Evolutionary conservation across 768 basidiomycete genomes (phyloP).

Genomic region (Astraeus odoratus): DNA sequence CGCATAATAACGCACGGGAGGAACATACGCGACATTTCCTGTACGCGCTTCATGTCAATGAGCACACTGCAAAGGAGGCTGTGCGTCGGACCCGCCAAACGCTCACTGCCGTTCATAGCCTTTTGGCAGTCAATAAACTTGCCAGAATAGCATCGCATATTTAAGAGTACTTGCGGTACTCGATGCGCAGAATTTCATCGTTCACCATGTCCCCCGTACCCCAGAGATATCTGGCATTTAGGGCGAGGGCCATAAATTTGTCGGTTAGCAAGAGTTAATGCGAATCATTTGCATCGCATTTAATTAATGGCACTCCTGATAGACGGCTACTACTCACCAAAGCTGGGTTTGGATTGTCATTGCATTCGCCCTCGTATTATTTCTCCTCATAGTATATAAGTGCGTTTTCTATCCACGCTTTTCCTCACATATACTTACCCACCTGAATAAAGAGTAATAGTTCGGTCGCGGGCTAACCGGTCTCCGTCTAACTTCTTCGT

Average conservation of each 20-base stretch:
- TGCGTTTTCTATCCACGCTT: neutral
- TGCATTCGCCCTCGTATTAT: too few relatives aligned
- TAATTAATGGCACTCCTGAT: too few relatives aligned
- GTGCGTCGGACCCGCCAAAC: too few relatives aligned
- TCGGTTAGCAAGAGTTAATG: neutral
- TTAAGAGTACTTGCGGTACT: neutral
- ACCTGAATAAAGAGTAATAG: neutral
- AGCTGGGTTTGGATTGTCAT: too few relatives aligned
- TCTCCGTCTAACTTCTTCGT: neutral
- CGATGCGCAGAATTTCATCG: neutral
- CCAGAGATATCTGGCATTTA: neutral
- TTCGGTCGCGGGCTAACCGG: neutral
- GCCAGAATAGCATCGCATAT: too few relatives aligned
- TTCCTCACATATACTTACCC: neutral
- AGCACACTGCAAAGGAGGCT: neutral
- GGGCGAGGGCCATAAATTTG: neutral
- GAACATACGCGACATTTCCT: too few relatives aligned
- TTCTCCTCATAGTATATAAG: neutral
- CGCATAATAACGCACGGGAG: too few relatives aligned
- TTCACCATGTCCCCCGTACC: neutral
- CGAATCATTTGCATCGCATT: too few relatives aligned
- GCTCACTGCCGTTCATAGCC: too few relatives aligned
- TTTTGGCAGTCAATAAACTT: too few relatives aligned
- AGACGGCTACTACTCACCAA: too few relatives aligned
- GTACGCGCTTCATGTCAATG: too few relatives aligned